A percentile compares a stretch with the other conserved stretches of the same genome.
Conservation (phyloP, 2,329 filamentous ascomycete genomes). For the Phaeophleospora eucalypticola region DNA sequence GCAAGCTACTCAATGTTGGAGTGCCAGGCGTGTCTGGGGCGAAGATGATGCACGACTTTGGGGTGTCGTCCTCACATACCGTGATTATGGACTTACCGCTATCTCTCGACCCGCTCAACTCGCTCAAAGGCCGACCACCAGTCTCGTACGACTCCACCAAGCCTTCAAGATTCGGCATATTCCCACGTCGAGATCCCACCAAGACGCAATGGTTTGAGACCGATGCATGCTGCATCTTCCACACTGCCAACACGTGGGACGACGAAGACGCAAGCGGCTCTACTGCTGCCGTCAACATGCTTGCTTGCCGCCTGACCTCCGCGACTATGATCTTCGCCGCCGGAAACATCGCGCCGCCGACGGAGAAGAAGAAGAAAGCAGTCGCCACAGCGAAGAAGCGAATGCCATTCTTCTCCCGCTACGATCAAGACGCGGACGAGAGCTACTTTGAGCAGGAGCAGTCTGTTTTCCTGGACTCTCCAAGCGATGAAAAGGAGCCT, state of each 20-base stretch:
- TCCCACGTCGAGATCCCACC: slow-evolving; percentile 57
- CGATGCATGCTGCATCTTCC: slow-evolving; percentile 64
- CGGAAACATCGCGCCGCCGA: slow-evolving; percentile 57
- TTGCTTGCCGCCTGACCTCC: slow-evolving; percentile 64
- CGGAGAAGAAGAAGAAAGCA: slow-evolving; percentile 19
- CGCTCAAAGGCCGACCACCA: slow-evolving; percentile 53
- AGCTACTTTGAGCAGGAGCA: slow-evolving; percentile 21
- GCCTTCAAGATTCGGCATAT: slow-evolving; percentile 62
- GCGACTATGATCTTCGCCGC: slow-evolving; percentile 61
- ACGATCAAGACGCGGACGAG: slow-evolving; percentile 34
- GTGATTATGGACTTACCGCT: slow-evolving; percentile 67
- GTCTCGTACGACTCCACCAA: slow-evolving; percentile 57
- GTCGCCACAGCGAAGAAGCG: slow-evolving; percentile 34
- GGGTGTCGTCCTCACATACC: slow-evolving; percentile 59
- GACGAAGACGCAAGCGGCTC: slow-evolving; percentile 33
- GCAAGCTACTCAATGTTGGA: slow-evolving; percentile 47
- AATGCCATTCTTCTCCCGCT: slow-evolving; percentile 47
- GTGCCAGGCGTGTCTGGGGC: slow-evolving; percentile 59
- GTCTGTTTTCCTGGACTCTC: slow-evolving; percentile 22
- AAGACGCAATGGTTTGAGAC: slow-evolving; percentile 65
- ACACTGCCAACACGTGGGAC: slow-evolving; percentile 70
- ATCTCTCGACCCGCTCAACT: slow-evolving; percentile 60
- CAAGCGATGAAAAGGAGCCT: slow-evolving; percentile 27
- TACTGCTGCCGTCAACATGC: slow-evolving; percentile 54
- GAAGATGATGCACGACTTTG: slow-evolving; percentile 76